Evolutionary conservation across 768 basidiomycete genomes (phyloP), one percentile per base, ranked within the genome.

Genomic region (Suillus bovinus): DNA sequence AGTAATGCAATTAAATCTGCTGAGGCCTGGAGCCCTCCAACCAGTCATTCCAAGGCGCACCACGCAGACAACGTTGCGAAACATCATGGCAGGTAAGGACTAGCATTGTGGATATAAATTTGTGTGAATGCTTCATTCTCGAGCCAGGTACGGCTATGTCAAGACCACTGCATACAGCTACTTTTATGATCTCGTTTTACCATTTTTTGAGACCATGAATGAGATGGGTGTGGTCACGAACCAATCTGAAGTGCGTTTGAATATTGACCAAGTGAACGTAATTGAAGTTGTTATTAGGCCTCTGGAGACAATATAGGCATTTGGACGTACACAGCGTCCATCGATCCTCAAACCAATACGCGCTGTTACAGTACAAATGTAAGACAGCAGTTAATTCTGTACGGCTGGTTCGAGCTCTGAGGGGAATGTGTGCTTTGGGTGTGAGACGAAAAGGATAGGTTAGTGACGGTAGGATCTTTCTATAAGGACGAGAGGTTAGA

Each of bases 201-300:
- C 65, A 38, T 66, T 66, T 33, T 68, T 62, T 17, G 58, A 34
- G 50, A 68, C 67, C 27, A 64, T 62, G 59, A 68, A 68, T 59
- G 60, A 68, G 42, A 20, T 61, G 50, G 65, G 64, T 24, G 64
- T 65, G 31, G 55, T 34, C 42, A 66, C 64, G 9, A 66, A 66
- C 50, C 29, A 54, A 41, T 66, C 60, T 10, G 63, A 68, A 54
- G 67, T 68, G 10, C 8, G 63, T 49, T 36, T 7, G n/a, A 44
- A 7, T 11, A 31, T 52, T 11, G 29, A 13, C 29, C 22, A 22
- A 27, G 29, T 46, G 27, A 36, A 16, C 6, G 4, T 2, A 29
- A 27, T 17, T 46, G 44, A 31, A 22, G 46, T 17, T 29, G 5
- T 20, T 29, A 36, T 17, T 50, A 65, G 67, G 63, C 61, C 2